These are phyloP conservation scores for Haplosporangium sp. DNA, from an alignment of 371 early-diverging fungal species.

Conservation along the genomic window DNA sequence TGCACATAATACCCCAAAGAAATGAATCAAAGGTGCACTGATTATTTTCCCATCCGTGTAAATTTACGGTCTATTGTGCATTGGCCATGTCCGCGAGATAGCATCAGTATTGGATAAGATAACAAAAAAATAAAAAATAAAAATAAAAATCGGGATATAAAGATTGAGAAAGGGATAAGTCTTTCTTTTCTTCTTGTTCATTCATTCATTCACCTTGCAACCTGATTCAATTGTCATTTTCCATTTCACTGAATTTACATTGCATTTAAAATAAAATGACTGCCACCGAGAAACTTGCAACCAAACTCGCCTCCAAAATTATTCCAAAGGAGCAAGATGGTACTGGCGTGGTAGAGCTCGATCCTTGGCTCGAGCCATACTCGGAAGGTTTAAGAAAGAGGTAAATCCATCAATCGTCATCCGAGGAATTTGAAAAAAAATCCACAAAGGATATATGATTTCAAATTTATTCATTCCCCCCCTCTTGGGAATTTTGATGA, in stretches of 20 bases:
- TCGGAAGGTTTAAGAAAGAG: conserved; percentile 68
- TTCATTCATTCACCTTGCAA: conserved; percentile 4
- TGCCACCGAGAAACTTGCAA: neutral
- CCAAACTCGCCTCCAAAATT: neutral
- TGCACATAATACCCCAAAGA: neutral
- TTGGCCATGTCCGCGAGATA: conserved; percentile 9
- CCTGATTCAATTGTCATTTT: neutral
- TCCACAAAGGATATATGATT: too few relatives aligned
- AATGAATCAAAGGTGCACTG: neutral
- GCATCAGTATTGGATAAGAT: neutral
- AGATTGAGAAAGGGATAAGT: neutral
- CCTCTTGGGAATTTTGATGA: neutral
- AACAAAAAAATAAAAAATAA: too few relatives aligned
- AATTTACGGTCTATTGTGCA: neutral
- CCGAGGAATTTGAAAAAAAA: too few relatives aligned
- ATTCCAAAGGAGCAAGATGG: conserved; percentile 59
- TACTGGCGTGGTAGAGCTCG: conserved; percentile 71
- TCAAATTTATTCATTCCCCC: neutral
- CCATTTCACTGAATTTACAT: neutral
- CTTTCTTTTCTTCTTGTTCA: neutral
- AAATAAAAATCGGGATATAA: neutral
- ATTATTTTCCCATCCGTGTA: neutral
- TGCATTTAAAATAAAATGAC: conserved; percentile 1
- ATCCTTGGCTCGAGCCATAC: conserved; percentile 81
- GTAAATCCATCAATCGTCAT: conserved; percentile 39